Conservation (phyloP, 345 rosid genomes). For the Eucalyptus guilfoylei region DNA sequence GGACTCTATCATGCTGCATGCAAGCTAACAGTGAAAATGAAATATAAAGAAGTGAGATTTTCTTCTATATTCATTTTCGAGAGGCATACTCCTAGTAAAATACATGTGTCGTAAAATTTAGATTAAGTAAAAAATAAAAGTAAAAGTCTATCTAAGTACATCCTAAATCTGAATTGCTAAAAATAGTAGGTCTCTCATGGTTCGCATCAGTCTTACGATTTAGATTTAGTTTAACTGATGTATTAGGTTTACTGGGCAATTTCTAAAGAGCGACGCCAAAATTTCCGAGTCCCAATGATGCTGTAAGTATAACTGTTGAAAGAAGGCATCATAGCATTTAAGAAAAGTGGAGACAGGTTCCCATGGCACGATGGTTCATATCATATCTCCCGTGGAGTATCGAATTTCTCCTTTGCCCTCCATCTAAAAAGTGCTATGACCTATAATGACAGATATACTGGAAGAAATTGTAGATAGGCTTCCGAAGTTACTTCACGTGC, state of each 20-base stretch:
- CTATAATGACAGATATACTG: neutral
- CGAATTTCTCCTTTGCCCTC: neutral
- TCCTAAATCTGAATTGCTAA: neutral
- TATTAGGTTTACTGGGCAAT: neutral
- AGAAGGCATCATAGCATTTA: neutral
- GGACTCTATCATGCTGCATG: too few relatives aligned
- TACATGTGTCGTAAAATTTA: too few relatives aligned
- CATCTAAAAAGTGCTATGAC: neutral
- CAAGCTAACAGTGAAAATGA: too few relatives aligned
- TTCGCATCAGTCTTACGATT: neutral
- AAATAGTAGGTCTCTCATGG: neutral
- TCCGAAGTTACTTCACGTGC: neutral
- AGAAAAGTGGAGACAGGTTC: neutral
- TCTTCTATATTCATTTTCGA: too few relatives aligned
- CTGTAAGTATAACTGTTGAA: too few relatives aligned
- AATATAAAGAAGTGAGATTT: too few relatives aligned
- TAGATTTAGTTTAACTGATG: too few relatives aligned
- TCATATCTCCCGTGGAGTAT: neutral
- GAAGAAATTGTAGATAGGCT: neutral
- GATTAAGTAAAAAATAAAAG: neutral
- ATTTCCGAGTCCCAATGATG: neutral
- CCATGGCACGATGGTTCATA: neutral
- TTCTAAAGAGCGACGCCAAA: neutral
- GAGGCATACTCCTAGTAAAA: too few relatives aligned
- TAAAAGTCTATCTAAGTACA: too few relatives aligned